Percentiles rank a stretch among this genome's conserved stretches.
Conservation (phyloP, 2,329 filamentous ascomycete species). For the Polytolypa hystricis region DNA sequence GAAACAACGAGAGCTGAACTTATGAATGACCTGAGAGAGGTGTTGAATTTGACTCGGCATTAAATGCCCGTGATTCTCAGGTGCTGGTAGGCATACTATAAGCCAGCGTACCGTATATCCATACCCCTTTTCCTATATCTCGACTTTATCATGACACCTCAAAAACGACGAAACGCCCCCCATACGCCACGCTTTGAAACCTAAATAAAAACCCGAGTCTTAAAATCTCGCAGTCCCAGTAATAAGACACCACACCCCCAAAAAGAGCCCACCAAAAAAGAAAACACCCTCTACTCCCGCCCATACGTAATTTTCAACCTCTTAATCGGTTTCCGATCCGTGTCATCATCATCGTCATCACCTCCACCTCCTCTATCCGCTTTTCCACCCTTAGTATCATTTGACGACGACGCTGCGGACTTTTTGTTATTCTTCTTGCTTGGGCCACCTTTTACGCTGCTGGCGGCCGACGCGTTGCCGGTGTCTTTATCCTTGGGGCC, state of each 20-base stretch:
- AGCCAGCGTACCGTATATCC: too few relatives aligned
- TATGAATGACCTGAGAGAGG: too few relatives aligned
- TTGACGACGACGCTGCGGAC: conserved; percentile 14
- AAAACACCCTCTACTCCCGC: conserved; percentile 22
- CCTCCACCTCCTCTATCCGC: conserved; percentile 22
- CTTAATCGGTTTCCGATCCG: conserved; percentile 29
- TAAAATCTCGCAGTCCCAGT: not conserved
- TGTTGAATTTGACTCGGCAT: too few relatives aligned
- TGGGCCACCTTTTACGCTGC: conserved; percentile 25
- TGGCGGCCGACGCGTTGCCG: conserved; percentile 15
- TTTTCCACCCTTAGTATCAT: conserved; percentile 16
- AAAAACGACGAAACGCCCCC: too few relatives aligned
- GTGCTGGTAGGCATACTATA: too few relatives aligned
- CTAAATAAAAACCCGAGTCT: too few relatives aligned
- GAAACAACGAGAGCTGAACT: too few relatives aligned
- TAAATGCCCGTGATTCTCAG: too few relatives aligned
- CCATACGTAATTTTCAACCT: conserved; percentile 37
- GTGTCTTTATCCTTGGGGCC: conserved; percentile 18
- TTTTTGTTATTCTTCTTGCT: conserved; percentile 37
- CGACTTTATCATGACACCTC: too few relatives aligned
- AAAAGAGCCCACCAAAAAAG: conserved; percentile 5
- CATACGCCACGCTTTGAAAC: too few relatives aligned
- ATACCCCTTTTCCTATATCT: too few relatives aligned
- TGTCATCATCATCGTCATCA: conserved; percentile 23
- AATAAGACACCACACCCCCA: not conserved